phyloP scores from a whole-genome alignment of 805 yeast species.

The Yarrowia alimentaria region DNA sequence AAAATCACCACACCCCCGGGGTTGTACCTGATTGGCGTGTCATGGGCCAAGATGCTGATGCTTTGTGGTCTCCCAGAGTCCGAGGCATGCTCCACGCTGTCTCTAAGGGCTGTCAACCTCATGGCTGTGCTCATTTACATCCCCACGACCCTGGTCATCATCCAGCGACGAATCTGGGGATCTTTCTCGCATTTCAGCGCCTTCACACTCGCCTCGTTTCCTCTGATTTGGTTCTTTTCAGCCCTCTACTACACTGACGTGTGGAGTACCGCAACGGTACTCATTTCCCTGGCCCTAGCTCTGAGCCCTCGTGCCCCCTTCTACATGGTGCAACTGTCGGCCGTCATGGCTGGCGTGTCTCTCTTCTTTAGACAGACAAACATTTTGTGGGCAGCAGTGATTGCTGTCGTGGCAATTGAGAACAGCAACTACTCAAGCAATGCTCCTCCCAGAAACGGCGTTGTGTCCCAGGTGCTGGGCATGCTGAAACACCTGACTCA shows the following conservation, averaged over 20 bases:
- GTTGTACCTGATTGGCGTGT: conserved; percentile 54
- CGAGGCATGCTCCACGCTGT: conserved; percentile 39
- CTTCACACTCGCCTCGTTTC: conserved; percentile 51
- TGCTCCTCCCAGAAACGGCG: conserved; percentile 15
- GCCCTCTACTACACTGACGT: conserved; percentile 88
- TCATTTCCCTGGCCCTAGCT: conserved; percentile 50
- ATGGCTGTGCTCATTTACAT: conserved; percentile 42
- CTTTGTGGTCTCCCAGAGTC: conserved; percentile 33
- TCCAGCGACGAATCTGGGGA: conserved; percentile 34
- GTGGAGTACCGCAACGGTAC: conserved; percentile 76
- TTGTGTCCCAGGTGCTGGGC: neutral
- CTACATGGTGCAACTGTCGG: conserved; percentile 44
- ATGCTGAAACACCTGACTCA: conserved; percentile 33
- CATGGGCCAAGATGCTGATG: conserved; percentile 34
- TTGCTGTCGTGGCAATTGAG: conserved; percentile 43
- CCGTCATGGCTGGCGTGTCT: conserved; percentile 58
- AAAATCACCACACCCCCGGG: conserved; percentile 98
- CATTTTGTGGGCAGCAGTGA: conserved; percentile 75
- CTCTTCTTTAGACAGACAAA: conserved; percentile 87
- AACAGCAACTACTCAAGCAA: conserved; percentile 12
- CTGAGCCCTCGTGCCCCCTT: conserved; percentile 31
- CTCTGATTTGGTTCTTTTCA: conserved; percentile 70
- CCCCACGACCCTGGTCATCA: conserved; percentile 43
- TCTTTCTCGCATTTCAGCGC: conserved; percentile 45
- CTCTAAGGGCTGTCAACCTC: conserved; percentile 58